Evolutionary conservation across 2,329 filamentous ascomycete genomes (phyloP).

Genomic region (Ophiostoma perfectum): DNA sequence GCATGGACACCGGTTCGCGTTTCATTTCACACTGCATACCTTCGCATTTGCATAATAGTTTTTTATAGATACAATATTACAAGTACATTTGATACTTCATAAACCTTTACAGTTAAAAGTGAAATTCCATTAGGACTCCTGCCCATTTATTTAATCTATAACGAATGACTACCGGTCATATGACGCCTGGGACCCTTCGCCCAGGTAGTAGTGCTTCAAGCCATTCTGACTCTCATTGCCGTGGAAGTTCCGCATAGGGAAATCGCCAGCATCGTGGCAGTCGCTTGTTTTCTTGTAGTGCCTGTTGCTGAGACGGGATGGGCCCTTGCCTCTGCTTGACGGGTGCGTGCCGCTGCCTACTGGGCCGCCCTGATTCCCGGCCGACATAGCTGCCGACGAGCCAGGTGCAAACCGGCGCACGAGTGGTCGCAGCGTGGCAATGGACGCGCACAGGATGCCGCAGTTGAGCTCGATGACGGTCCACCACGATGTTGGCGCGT

Average conservation of each 20-base stretch:
- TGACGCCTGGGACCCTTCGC: neutral
- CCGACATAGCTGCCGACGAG: neutral
- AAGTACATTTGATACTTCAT: too few relatives aligned
- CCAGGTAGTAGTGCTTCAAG: neutral
- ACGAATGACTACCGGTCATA: neutral
- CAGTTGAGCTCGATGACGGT: conserved; percentile 88
- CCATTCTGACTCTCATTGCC: neutral
- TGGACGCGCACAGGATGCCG: conserved; percentile 82
- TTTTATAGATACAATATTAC: too few relatives aligned
- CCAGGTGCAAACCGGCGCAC: conserved; percentile 36
- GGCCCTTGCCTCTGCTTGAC: neutral
- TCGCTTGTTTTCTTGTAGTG: neutral
- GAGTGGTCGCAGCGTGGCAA: conserved; percentile 83
- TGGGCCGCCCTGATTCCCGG: neutral
- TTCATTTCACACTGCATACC: too few relatives aligned
- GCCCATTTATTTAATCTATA: neutral
- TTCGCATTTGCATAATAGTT: too few relatives aligned
- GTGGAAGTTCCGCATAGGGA: neutral
- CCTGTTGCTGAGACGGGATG: neutral
- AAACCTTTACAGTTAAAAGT: too few relatives aligned
- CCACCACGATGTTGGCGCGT: conserved; percentile 53
- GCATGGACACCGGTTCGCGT: neutral
- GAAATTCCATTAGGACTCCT: neutral
- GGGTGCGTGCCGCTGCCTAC: neutral
- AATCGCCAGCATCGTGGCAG: neutral